Evolutionary conservation across 352 stramenopile genomes (phyloP).

Genomic region (Pilasporangium apinafurcum): DNA sequence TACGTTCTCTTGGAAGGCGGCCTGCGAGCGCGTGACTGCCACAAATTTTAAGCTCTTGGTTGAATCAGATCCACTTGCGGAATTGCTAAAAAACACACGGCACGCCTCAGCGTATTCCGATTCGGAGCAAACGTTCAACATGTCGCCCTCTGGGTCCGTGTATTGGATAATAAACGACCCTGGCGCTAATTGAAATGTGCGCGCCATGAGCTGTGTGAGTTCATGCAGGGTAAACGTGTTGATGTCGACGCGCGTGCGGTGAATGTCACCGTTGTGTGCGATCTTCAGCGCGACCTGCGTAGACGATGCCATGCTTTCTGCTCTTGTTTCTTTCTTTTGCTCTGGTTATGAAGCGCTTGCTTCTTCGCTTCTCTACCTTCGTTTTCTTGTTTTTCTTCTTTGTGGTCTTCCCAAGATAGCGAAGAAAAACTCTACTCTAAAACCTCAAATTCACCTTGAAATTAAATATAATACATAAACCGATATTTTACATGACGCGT

Average conservation of each 20-base stretch:
- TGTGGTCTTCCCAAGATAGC: too few species aligned
- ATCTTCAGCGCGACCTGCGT: constrained; percentile 65
- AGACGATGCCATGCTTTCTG: too few species aligned
- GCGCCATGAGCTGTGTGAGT: constrained; percentile 42
- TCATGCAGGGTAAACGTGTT: constrained; percentile 34
- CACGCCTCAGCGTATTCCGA: constrained; percentile 56
- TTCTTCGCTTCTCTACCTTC: too few species aligned
- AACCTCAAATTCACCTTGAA: too few species aligned
- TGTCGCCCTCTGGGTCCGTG: constrained; percentile 51
- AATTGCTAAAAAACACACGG: constrained; percentile 33
- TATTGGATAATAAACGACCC: constrained; percentile 68
- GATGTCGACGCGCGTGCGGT: constrained; percentile 66
- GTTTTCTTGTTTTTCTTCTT: too few species aligned
- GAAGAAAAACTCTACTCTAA: too few species aligned
- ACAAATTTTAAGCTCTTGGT: constrained; percentile 68
- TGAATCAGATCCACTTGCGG: too few species aligned
- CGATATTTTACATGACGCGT: too few species aligned
- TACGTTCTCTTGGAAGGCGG: constrained; percentile 38
- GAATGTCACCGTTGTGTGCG: constrained; percentile 69
- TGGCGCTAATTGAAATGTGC: constrained; percentile 45
- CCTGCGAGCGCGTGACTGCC: constrained; percentile 30
- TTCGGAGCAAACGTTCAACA: constrained; percentile 58
- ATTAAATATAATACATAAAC: too few species aligned
- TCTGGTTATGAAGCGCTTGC: too few species aligned
- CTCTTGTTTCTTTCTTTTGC: too few species aligned